Percentiles rank a stretch among this genome's conserved stretches.
Evolutionary conservation across 306 rosid species (phyloP).

Genomic region (Quillaja saponaria): DNA sequence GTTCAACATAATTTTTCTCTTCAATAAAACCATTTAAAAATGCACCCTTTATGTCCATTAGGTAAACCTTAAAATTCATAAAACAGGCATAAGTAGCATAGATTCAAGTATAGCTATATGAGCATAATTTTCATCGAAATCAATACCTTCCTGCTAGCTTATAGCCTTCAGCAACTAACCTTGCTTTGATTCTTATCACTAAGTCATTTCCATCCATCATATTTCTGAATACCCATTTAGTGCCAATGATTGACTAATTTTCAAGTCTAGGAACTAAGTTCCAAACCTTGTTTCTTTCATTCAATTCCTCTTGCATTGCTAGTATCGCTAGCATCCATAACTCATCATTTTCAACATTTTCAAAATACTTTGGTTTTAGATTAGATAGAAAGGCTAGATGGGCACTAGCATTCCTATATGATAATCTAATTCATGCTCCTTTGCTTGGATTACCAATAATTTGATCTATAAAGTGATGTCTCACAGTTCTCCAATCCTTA

Average conservation of each 20-base stretch:
- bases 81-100: background rate
- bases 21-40: background rate
- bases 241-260: background rate
- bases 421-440: too few species aligned
- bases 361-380: too few species aligned
- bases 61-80: background rate
- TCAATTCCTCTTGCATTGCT: background rate
- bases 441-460: too few species aligned
- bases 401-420: too few species aligned
- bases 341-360: too few species aligned
- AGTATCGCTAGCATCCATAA: too few species aligned
- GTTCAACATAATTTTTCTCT: conserved; percentile 1
- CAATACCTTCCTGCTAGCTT: background rate
- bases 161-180: background rate
- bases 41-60: conserved; percentile 2
- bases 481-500: too few species aligned
- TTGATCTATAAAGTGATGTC: too few species aligned
- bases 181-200: background rate
- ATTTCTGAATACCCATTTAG: background rate
- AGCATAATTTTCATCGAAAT: background rate
- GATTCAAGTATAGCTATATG: background rate
- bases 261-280: too few species aligned
- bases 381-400: too few species aligned
- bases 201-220: background rate
- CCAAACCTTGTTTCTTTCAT: background rate